phyloP scores from a whole-genome alignment of 805 yeast genomes.

The Metschnikowia kofuensis region DNA sequence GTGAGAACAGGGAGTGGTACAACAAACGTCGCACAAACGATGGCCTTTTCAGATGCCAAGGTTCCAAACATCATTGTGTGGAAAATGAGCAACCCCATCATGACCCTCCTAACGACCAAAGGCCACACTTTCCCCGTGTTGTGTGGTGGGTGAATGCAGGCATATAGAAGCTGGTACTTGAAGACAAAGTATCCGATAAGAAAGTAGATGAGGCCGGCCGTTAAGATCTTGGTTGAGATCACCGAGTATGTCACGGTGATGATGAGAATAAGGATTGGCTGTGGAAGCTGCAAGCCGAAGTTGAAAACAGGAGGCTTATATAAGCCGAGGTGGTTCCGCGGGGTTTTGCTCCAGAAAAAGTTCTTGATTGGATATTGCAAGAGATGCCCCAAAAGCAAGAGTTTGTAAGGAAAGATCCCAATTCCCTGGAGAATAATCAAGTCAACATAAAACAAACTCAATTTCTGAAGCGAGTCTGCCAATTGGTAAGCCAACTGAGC shows the following conservation, averaged over 20 bases:
- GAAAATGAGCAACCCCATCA: conserved; percentile 75
- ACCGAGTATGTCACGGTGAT: conserved; percentile 86
- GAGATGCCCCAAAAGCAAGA: conserved; percentile 77
- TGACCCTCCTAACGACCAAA: conserved; percentile 74
- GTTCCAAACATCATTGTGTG: conserved; percentile 94
- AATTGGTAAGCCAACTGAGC: conserved; percentile 83
- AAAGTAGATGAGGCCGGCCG: conserved; percentile 83
- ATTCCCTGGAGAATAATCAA: conserved; percentile 75
- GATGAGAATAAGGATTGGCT: conserved; percentile 80
- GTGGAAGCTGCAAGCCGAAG: conserved; percentile 89
- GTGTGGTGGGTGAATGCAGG: conserved; percentile 93
- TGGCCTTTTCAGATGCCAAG: conserved; percentile 77
- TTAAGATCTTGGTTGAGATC: conserved; percentile 80
- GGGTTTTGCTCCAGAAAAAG: conserved; percentile 70
- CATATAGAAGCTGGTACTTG: conserved; percentile 85
- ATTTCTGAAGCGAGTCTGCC: conserved; percentile 75
- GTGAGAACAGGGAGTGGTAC: conserved; percentile 76
- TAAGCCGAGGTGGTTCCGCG: conserved; percentile 72
- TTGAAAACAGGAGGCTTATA: conserved; percentile 90
- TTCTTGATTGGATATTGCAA: conserved; percentile 58
- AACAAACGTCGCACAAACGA: conserved; percentile 64
- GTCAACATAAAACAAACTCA: conserved; percentile 88
- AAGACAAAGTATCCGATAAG: conserved; percentile 82
- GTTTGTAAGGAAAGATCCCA: conserved; percentile 86
- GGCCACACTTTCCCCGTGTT: conserved; percentile 98